These are phyloP conservation scores for Globisporangium nunn DNA, from an alignment of 352 stramenopile species.

Conservation along the genomic window DNA sequence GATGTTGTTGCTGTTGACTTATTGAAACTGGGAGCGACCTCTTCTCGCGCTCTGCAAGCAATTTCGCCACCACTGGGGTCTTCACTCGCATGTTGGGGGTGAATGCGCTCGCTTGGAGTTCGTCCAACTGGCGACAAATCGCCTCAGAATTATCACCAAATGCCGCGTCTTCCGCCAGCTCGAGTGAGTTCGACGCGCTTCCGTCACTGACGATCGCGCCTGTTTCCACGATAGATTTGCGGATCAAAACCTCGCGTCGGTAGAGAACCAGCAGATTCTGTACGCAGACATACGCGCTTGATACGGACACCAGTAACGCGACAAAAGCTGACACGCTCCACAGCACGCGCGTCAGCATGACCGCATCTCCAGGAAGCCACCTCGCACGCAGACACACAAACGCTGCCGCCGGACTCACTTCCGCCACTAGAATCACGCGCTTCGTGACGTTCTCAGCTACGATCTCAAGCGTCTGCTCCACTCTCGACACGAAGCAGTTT, in stretches of 20 bases:
- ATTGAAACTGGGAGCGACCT: background rate
- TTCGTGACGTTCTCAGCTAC: slow-evolving; percentile 20
- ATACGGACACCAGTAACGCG: background rate
- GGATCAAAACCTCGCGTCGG: background rate
- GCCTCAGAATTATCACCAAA: background rate
- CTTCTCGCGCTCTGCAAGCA: slow-evolving; percentile 10
- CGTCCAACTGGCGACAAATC: background rate
- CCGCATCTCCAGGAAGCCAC: slow-evolving; percentile 4
- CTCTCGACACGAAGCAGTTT: slow-evolving; percentile 17
- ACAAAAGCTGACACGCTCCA: slow-evolving; percentile 12
- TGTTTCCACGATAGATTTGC: background rate
- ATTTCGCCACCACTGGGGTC: slow-evolving; percentile 9
- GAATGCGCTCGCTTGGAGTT: slow-evolving; percentile 8
- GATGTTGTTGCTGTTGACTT: background rate
- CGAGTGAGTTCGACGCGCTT: background rate
- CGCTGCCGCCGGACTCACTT: slow-evolving; percentile 10
- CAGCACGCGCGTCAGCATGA: slow-evolving; percentile 3
- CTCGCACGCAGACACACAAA: slow-evolving; percentile 26
- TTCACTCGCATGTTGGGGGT: background rate
- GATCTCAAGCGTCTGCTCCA: slow-evolving; percentile 22
- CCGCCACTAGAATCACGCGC: slow-evolving; percentile 17
- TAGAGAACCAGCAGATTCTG: background rate
- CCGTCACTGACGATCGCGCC: background rate
- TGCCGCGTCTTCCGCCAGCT: background rate
- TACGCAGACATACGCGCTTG: background rate